Conservation (phyloP, 139 green algal genomes). For the Astrephomene gubernaculifera region DNA sequence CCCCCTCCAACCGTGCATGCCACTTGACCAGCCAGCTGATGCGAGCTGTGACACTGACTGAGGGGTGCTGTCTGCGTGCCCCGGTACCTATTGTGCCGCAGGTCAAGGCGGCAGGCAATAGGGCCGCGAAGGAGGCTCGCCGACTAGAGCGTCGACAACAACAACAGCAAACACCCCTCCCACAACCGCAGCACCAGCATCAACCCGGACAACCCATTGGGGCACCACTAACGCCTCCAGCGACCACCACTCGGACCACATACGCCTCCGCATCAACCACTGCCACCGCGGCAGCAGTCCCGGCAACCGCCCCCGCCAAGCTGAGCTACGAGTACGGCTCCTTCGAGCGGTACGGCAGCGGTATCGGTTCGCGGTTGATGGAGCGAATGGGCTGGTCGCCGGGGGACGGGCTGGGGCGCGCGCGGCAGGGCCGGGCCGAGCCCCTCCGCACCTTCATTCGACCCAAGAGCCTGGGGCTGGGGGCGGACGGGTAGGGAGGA, state of each 20-base stretch:
- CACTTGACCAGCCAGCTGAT: too few species aligned
- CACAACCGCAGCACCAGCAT: background rate
- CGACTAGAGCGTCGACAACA: constrained; percentile 24
- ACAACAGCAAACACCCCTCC: background rate
- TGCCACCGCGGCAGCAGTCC: background rate
- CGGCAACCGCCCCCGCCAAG: background rate
- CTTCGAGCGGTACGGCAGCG: constrained; percentile 55
- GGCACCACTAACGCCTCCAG: background rate
- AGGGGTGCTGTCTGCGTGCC: too few species aligned
- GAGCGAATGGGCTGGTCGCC: constrained; percentile 55
- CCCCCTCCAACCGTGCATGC: too few species aligned
- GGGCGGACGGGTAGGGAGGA: constrained; percentile 37
- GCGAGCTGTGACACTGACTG: too few species aligned
- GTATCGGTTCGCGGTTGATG: constrained; percentile 60
- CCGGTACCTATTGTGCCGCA: too few species aligned
- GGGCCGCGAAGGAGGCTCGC: constrained; percentile 48
- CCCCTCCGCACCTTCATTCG: constrained; percentile 46
- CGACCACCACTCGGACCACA: background rate
- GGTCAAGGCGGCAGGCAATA: constrained; percentile 47
- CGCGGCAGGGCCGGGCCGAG: constrained; percentile 52
- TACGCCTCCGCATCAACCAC: background rate
- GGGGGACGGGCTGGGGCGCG: constrained; percentile 45
- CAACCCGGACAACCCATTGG: background rate
- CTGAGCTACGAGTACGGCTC: constrained; percentile 45
- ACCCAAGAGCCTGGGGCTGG: constrained; percentile 51